Evolutionary conservation across 345 rosid genomes (phyloP).

Genomic region (Cardiospermum halicacabum): DNA sequence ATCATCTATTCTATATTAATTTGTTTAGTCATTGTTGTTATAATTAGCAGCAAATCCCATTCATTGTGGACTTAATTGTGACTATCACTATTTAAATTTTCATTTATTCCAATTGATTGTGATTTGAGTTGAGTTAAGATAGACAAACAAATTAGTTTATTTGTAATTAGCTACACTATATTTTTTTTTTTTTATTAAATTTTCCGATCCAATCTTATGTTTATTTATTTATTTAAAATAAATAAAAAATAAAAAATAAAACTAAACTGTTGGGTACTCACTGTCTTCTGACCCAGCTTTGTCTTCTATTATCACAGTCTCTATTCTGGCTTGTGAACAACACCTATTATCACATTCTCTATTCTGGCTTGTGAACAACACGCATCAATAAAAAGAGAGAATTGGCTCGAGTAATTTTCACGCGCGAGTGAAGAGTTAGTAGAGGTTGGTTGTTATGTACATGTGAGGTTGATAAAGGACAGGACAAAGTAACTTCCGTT

Average conservation of each 20-base stretch:
- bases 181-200: not conserved
- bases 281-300: constrained; percentile 1
- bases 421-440: not conserved
- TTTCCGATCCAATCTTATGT: not conserved
- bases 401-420: not conserved
- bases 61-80: constrained; percentile 6
- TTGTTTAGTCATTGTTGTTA: constrained; percentile 5
- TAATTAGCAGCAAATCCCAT: constrained; percentile 20
- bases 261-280: constrained; percentile 8
- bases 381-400: not conserved
- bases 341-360: too few relatives aligned
- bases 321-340: not conserved
- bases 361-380: not conserved
- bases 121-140: not conserved
- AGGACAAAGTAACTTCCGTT: constrained; percentile 22
- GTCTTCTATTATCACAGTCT: not conserved
- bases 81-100: not conserved
- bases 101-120: not conserved
- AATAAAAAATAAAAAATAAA: not conserved
- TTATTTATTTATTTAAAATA: not conserved
- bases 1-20: not conserved
- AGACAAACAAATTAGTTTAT: not conserved
- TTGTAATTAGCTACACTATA: too few relatives aligned
- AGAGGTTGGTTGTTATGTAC: constrained; percentile 33
- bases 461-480: constrained; percentile 30